Conservation (phyloP, 2,329 filamentous ascomycete species). For the Ophiognomonia clavigignenti-juglandacearum region DNA sequence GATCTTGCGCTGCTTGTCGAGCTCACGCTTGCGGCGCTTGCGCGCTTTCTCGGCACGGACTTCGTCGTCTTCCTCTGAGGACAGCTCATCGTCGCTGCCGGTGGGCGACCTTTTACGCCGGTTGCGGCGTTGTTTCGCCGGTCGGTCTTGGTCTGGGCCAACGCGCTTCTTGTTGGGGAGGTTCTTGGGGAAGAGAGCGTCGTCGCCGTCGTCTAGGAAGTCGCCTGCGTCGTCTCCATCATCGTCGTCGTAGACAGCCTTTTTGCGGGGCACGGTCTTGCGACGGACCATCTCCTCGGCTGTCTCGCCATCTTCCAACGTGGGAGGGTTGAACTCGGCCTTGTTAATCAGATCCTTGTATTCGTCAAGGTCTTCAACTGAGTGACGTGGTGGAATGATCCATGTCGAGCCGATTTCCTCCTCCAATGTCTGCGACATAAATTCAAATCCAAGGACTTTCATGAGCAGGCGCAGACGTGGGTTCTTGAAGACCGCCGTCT, state of each 20-base stretch:
- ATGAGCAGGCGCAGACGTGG: constrained; percentile 81
- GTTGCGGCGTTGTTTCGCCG: constrained; percentile 58
- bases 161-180: constrained; percentile 23
- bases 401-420: constrained; percentile 74
- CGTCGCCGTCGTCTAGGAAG: constrained; percentile 43
- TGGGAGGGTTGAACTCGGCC: constrained; percentile 72
- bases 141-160: constrained; percentile 35
- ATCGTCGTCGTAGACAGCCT: constrained; percentile 66
- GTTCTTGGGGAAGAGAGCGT: constrained; percentile 64
- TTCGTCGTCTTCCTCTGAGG: constrained; percentile 51
- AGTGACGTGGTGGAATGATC: constrained; percentile 66
- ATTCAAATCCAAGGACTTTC: constrained; percentile 66
- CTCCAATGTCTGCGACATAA: constrained; percentile 48
- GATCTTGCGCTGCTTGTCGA: constrained; percentile 72
- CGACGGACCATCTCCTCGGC: constrained; percentile 77
- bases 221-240: constrained; percentile 52
- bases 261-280: constrained; percentile 52
- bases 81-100: constrained; percentile 39
- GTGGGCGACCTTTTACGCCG: constrained; percentile 36
- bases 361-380: constrained; percentile 62
- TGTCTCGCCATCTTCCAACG: constrained; percentile 68
- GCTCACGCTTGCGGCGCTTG: constrained; percentile 58
- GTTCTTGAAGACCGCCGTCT: constrained; percentile 81
- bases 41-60: constrained; percentile 8
- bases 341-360: constrained; percentile 69